Percentiles rank a stretch among this genome's conserved stretches.
Evolutionary conservation across 2,329 filamentous ascomycete genomes (phyloP).

Genomic region (Fusarium tuaranense): DNA sequence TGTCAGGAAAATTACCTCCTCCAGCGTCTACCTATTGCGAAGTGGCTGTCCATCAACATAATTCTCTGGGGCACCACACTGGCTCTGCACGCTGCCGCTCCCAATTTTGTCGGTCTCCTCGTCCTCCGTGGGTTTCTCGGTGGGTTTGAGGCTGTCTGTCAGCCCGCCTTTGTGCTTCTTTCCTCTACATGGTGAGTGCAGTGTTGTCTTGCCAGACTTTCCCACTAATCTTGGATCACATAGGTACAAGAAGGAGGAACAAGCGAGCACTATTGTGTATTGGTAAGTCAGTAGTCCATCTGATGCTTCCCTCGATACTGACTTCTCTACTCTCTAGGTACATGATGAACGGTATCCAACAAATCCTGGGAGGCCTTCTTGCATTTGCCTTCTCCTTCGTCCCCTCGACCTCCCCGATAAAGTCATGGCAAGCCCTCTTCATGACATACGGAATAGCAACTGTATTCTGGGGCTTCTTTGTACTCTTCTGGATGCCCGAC

Average conservation of each 20-base stretch:
- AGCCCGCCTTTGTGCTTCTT: conserved; percentile 74
- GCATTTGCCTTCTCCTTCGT: conserved; percentile 72
- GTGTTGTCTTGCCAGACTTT: not conserved
- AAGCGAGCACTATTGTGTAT: conserved; percentile 72
- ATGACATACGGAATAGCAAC: conserved; percentile 71
- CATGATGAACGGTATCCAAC: conserved; percentile 81
- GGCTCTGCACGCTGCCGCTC: conserved; percentile 69
- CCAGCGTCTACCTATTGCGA: conserved; percentile 73
- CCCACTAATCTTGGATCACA: not conserved
- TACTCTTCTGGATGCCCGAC: conserved; percentile 73
- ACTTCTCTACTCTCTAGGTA: conserved; percentile 50
- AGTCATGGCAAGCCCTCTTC: conserved; percentile 77
- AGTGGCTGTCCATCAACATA: conserved; percentile 73
- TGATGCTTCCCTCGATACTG: not conserved
- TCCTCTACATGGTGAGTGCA: conserved; percentile 68
- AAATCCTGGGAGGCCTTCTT: conserved; percentile 76
- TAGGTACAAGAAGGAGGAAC: conserved; percentile 72
- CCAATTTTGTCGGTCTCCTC: conserved; percentile 69
- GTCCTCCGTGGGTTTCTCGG: conserved; percentile 73
- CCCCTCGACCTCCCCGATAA: conserved; percentile 58
- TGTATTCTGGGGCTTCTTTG: conserved; percentile 71
- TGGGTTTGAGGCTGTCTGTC: conserved; percentile 76
- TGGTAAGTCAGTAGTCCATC: conserved; percentile 49
- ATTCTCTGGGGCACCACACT: conserved; percentile 71
- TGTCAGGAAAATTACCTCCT: conserved; percentile 64